Base-by-base conservation (phyloP, 2,329 filamentous ascomycete genomes). In the Didymella keratinophila region DNA sequence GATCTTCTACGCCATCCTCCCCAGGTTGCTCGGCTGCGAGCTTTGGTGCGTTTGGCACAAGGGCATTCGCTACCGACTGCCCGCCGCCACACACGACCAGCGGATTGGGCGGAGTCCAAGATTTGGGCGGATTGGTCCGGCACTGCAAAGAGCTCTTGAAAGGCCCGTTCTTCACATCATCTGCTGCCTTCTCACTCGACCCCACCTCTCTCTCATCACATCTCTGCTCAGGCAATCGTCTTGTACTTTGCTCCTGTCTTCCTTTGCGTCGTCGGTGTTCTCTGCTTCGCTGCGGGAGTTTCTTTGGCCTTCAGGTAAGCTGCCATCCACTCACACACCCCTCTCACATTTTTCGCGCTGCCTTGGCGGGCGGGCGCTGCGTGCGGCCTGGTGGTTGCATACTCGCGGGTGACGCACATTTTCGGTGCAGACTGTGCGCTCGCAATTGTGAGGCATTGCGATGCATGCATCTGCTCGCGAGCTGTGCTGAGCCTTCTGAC, bases 191-290 rank as follows among this genome's bases (percentile, higher is more conserved):
- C 61, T 60, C 64, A 52, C 61, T 65, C 60, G 66, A 67, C 66
- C 63, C 68, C 68, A 69, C 69, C 65, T 58, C 60, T 70, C 64
- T 62, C 67, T 64, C 61, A 53, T 62, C 55, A 60, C 61, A 56
- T 56, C 56, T 56, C 39, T 55, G 53, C 61, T 44, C 55, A 55
- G 52, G 57, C 57, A 60, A 55, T 52, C 60, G 45, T 58, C 58
- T 62, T 56, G 55, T 54, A 46, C 59, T 50, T 61, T 49, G 46
- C 52, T 52, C 54, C 53, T 54, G 55, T 65, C 52, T 73, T 70
- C 68, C 67, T 69, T 76, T 75, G 70, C 71, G 68, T 71, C 70
- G 52, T 61, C 68, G 68, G 57, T 60, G 57, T 59, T 61, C 62
- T 63, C 58, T 64, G 58, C 61, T 67, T 68, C 64, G 58, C 32